Base-by-base conservation (phyloP, 78 protist species). In the Planoprotostelium fungivorum region DNA sequence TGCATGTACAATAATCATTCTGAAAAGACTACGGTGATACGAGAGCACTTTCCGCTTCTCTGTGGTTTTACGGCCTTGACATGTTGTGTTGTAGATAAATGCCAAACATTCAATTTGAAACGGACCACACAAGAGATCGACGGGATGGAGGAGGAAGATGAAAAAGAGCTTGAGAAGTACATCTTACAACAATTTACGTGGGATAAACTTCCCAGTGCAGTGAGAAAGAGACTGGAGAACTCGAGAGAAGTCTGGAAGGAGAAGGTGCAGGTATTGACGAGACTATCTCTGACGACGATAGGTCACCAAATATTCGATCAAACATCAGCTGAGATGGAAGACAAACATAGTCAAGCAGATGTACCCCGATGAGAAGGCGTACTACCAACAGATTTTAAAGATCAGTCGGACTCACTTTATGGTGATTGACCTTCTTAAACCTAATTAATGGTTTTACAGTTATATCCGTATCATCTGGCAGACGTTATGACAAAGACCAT, bases 311-410 rank as follows among this genome's bases (percentile, higher is more conserved):
- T 94, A 38, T 63, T 88, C 94, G 38, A 51, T 94, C 28, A 90
- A 91, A 84, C 96, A 89, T 89, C 96, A 94, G 73, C 86, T 94
- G 1, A 84, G 93, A 87, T 94, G 96, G 96, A 92, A 90, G 34
- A 91, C 92, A 37, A 94, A 29, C 37, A 38, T 94, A 36, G 88
- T 89, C 85, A 88, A 91, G 35, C 28, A 83, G 25, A 89, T 84
- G 84, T 89, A 91, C n/a, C 35, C 36, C 0, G 92, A 93, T 84
- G 96, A 94, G 89, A 38, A 92, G 38, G 1, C 93, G 35, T 94
- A 94, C 39, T 94, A 94, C 73, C 91, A 89, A 51, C 94, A 94
- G 51, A 87, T 94, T 0, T 51, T 63, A 91, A 29, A 92, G 88
- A 37, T 84, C 91, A 86, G 94, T 88, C 86, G 94, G 85, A 88